Evolutionary conservation across 2,329 filamentous ascomycete genomes (phyloP), one percentile per base, ranked within the genome.

Genomic region (Orbilia oligospora): DNA sequence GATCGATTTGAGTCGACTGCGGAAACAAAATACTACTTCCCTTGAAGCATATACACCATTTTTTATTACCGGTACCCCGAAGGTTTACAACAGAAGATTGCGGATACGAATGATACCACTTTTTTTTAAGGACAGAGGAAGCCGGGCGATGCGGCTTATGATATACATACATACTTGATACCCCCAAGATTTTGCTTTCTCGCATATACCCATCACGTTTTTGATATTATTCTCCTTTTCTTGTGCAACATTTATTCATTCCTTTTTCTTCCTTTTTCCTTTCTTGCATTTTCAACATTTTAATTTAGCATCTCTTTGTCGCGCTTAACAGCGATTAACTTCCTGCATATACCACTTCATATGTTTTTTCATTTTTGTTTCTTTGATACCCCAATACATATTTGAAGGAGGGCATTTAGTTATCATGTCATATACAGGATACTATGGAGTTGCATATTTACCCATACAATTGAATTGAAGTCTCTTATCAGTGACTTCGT

Each of bases 401-500:
- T 38, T 51, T 24, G 30, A 27, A 58, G 10, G 44, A 27, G 48
- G 72, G 48, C 67, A 71, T 67, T 66, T 9, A 48, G 46, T 48
- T 76, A 24, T 53, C 66, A 33, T 61, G 24, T 51, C 30, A 38
- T 49, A 56, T 63, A 67, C 30, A 58, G 67, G 51, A 71, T 67
- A 71, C 73, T 41, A 71, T 53, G 33, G 56, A 77, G 33, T 71
- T 71, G n/a, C 61, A 77, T 49, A 51, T 51, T 8, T 51, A 61
- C 58, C 27, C 41, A 70, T 61, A 71, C 20, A 38, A 53, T 70
- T 70, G 24, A 66, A 65, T 36, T 9, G 41, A 30, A 58, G 27
- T 53, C 14, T 48, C 44, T n/a, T 53, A 12, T 53, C 36, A 51
- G 53, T 30, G 22, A 18, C 49, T 33, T 65, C 36, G 48, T 46